Percentiles rank a stretch among this genome's conserved stretches.
phyloP scores from a whole-genome alignment of 2,329 filamentous ascomycete genomes.

The Venturia asperata region DNA sequence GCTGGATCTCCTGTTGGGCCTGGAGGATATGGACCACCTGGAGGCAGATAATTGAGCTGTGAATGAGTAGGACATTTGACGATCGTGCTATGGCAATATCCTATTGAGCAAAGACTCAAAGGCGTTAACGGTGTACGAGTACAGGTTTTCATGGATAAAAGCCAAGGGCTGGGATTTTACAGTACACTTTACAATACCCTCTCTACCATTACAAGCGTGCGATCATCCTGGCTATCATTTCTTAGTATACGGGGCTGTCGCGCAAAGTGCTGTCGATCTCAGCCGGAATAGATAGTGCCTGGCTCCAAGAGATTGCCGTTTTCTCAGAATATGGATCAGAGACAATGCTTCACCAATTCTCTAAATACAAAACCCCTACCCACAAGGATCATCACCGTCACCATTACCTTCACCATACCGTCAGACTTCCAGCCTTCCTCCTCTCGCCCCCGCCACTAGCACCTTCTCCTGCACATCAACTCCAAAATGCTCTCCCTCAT shows the following conservation, averaged over 20 bases:
- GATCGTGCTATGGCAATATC: not conserved
- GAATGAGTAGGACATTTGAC: not conserved
- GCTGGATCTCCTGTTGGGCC: not conserved
- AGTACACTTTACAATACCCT: slow-evolving; percentile 2
- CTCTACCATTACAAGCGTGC: not conserved
- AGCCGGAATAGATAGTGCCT: too few species aligned
- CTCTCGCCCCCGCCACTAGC: not conserved
- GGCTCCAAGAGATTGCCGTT: too few species aligned
- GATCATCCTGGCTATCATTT: not conserved
- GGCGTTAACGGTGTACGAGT: slow-evolving; percentile 9
- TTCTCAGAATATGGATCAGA: too few species aligned
- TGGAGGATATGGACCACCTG: slow-evolving; percentile 15
- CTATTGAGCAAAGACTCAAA: not conserved
- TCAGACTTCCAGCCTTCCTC: not conserved
- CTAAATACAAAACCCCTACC: too few species aligned
- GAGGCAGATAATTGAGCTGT: not conserved
- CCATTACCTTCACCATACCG: not conserved
- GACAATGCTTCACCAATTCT: too few species aligned
- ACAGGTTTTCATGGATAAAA: slow-evolving; percentile 1
- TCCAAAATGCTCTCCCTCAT: too few species aligned
- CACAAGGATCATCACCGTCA: too few species aligned
- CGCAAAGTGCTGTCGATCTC: not conserved
- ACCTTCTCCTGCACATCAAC: too few species aligned
- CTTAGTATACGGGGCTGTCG: not conserved
- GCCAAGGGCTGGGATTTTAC: not conserved